Evolutionary conservation across 1,284 basidiomycete genomes (phyloP).

Genomic region (Apiotrichum laibachii): DNA sequence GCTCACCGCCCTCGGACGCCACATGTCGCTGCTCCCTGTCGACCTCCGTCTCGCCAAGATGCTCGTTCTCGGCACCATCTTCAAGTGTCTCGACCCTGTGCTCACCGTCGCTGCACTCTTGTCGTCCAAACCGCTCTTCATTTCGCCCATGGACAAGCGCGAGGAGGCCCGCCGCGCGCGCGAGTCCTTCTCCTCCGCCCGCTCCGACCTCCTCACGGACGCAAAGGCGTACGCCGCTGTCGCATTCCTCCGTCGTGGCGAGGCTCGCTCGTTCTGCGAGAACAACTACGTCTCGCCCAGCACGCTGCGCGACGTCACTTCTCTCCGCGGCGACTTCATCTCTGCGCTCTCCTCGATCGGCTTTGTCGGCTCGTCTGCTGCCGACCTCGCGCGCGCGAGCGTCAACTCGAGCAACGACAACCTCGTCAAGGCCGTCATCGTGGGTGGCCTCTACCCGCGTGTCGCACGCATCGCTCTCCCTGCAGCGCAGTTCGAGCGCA

Average conservation of each 20-base stretch:
- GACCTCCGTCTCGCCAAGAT: conserved; percentile 92
- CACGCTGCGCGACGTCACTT: conserved; percentile 75
- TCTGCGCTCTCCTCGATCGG: conserved; percentile 70
- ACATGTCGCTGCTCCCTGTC: conserved; percentile 75
- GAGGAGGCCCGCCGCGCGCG: conserved; percentile 72
- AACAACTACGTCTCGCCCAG: conserved; percentile 80
- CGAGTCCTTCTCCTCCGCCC: conserved; percentile 64
- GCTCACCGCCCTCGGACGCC: conserved; percentile 74
- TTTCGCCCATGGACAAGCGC: conserved; percentile 74
- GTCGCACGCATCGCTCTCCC: conserved; percentile 74
- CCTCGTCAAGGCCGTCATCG: conserved; percentile 74
- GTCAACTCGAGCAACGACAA: conserved; percentile 64
- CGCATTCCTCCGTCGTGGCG: conserved; percentile 53
- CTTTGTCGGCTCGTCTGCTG: conserved; percentile 57
- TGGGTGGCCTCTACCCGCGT: conserved; percentile 78
- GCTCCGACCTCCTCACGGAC: conserved; percentile 84
- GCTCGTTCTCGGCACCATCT: conserved; percentile 77
- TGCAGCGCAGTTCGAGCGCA: conserved; percentile 72
- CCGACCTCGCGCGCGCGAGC: conserved; percentile 54
- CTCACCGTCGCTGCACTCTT: conserved; percentile 79
- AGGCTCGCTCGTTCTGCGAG: conserved; percentile 63
- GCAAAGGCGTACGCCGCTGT: conserved; percentile 72
- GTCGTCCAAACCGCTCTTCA: conserved; percentile 82
- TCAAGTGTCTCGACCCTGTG: conserved; percentile 69
- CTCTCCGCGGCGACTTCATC: conserved; percentile 74